Evolutionary conservation across 805 yeast species (phyloP).

Genomic region (Candida dajiaensis): DNA sequence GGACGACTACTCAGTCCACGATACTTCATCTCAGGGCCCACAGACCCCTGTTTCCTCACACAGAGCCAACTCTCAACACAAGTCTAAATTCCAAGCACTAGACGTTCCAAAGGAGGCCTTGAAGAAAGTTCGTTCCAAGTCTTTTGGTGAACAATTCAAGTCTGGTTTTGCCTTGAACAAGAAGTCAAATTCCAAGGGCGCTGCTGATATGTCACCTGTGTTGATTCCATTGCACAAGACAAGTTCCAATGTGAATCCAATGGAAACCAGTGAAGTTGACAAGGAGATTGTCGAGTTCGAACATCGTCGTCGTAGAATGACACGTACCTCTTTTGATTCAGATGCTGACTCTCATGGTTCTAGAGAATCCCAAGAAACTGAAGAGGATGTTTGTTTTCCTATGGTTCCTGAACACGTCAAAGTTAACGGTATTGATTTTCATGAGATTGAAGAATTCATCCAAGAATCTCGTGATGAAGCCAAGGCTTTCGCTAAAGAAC

Average conservation of each 20-base stretch:
- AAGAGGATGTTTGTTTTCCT: constrained; percentile 97
- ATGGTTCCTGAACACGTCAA: constrained; percentile 63
- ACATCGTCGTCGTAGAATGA: constrained; percentile 26
- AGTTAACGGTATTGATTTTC: constrained; percentile 81
- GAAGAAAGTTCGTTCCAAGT: constrained; percentile 22
- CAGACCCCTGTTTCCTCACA: background rate
- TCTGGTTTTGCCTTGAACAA: constrained; percentile 28
- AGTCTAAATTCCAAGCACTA: constrained; percentile 8
- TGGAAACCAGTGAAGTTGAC: constrained; percentile 23
- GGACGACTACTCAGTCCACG: constrained; percentile 16
- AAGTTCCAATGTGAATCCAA: constrained; percentile 13
- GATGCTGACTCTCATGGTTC: constrained; percentile 72
- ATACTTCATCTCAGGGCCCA: constrained; percentile 5
- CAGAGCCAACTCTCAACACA: constrained; percentile 1
- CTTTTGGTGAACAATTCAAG: constrained; percentile 38
- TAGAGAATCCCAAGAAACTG: constrained; percentile 82
- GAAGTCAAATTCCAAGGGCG: constrained; percentile 15
- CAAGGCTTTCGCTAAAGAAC: constrained; percentile 24
- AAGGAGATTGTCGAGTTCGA: constrained; percentile 30
- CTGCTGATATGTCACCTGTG: constrained; percentile 17
- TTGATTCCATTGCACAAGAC: constrained; percentile 19
- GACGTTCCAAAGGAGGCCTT: background rate
- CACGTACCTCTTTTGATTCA: constrained; percentile 34
- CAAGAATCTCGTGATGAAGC: constrained; percentile 51
- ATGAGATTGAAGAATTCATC: constrained; percentile 80